Evolutionary conservation across 2,329 filamentous ascomycete genomes (phyloP).

Genomic region (Fusarium aywerte): DNA sequence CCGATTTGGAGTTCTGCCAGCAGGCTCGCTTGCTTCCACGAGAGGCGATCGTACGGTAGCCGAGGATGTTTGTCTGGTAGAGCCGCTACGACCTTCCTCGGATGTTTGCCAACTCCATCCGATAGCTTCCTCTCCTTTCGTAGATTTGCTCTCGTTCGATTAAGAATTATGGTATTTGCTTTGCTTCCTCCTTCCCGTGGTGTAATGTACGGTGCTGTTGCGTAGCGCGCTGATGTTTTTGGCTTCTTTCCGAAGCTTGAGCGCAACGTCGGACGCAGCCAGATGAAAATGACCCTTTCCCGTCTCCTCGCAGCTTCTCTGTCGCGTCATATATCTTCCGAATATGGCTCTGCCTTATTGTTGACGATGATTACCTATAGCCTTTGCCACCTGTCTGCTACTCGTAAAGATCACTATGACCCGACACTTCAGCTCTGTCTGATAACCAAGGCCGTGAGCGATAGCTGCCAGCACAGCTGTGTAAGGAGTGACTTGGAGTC

Average conservation of each 20-base stretch:
- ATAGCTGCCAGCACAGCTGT: background rate
- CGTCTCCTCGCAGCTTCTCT: background rate
- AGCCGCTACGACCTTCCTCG: slow-evolving; percentile 27
- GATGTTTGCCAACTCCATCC: background rate
- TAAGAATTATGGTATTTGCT: background rate
- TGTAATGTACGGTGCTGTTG: background rate
- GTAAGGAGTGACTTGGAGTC: too few species aligned
- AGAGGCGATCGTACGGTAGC: slow-evolving; percentile 33
- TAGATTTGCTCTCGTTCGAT: background rate
- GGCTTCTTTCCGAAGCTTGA: background rate
- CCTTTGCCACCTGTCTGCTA: background rate
- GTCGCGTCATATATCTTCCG: background rate
- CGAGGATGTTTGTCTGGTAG: slow-evolving; percentile 15
- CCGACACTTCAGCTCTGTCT: background rate
- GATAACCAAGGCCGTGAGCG: background rate
- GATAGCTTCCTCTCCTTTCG: background rate
- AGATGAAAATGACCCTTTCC: background rate
- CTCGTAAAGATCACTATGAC: background rate
- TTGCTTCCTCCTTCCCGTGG: background rate
- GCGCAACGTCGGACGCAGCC: background rate
- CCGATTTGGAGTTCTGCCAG: slow-evolving; percentile 34
- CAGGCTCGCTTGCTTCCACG: slow-evolving; percentile 34
- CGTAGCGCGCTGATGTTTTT: background rate
- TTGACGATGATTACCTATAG: background rate
- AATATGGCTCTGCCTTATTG: background rate